Conservation (phyloP, 192 early-diverging fungal species). For the Coemansia sp. region DNA sequence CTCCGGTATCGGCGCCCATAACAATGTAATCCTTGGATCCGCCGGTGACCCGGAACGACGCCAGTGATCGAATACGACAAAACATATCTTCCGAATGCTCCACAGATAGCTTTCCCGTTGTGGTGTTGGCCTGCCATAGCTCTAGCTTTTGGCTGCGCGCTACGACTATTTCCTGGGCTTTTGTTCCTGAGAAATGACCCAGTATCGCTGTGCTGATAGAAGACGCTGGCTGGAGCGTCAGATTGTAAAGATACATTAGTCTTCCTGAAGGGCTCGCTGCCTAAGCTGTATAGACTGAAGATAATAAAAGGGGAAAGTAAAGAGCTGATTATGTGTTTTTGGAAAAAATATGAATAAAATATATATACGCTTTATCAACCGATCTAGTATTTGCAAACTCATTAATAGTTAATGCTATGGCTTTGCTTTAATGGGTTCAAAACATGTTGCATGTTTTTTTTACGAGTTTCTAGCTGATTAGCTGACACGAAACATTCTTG, state of each 20-base stretch:
- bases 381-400: no score
- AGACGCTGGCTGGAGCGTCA: conserved; percentile 82
- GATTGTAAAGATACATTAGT: conserved; percentile 72
- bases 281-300: no score
- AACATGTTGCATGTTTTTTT: no score
- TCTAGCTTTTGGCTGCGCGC: conserved; percentile 72
- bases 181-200: conserved; percentile 92
- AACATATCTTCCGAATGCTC: conserved; percentile 78
- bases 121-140: conserved; percentile 73
- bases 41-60: conserved; percentile 86
- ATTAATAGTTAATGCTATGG: no score
- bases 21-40: conserved; percentile 90
- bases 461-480: no score
- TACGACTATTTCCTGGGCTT: conserved; percentile 85
- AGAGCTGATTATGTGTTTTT: no score
- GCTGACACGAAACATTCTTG: no score
- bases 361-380: no score
- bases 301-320: no score
- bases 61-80: conserved; percentile 80
- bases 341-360: no score
- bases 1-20: conserved; percentile 87
- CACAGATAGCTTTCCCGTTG: conserved; percentile 75
- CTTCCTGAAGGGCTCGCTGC: no score
- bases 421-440: no score
- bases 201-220: conserved; percentile 75